phyloP scores from a whole-genome alignment of 768 basidiomycete genomes.

The Leucosporidium yakuticum region DNA sequence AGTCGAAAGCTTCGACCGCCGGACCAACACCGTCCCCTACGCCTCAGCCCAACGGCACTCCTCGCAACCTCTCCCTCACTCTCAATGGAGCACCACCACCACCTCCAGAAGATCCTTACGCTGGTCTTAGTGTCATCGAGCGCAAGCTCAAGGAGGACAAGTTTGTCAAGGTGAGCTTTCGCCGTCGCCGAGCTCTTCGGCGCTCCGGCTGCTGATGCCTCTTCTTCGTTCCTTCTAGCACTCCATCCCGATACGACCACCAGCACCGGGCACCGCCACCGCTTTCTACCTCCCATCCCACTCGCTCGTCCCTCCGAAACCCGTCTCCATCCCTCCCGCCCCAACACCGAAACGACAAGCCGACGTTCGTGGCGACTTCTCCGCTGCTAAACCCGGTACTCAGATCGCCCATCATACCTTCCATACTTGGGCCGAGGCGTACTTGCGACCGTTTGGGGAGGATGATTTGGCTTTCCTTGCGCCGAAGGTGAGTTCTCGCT shows the following conservation, averaged over 20 bases:
- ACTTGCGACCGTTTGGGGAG: slow-evolving; percentile 79
- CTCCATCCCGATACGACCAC: slow-evolving; percentile 23
- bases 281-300: slow-evolving; percentile 29
- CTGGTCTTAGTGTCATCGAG: not conserved
- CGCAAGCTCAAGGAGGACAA: slow-evolving; percentile 24
- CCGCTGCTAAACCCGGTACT: slow-evolving; percentile 44
- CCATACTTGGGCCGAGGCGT: slow-evolving; percentile 81
- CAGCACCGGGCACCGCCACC: slow-evolving; percentile 15
- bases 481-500: slow-evolving; percentile 53
- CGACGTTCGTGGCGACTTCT: slow-evolving; percentile 48
- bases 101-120: not conserved
- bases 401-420: slow-evolving; percentile 57
- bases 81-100: not conserved
- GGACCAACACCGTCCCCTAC: slow-evolving; percentile 7
- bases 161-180: slow-evolving; percentile 21
- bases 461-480: slow-evolving; percentile 93
- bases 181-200: not conserved
- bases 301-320: slow-evolving; percentile 31
- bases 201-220: not conserved
- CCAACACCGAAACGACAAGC: slow-evolving; percentile 45
- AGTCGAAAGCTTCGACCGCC: not conserved
- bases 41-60: not conserved
- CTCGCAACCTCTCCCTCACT: not conserved
- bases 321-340: slow-evolving; percentile 36
- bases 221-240: not conserved